Evolutionary conservation across 2,329 filamentous ascomycete species (phyloP).

Genomic region (Fusarium begoniae): DNA sequence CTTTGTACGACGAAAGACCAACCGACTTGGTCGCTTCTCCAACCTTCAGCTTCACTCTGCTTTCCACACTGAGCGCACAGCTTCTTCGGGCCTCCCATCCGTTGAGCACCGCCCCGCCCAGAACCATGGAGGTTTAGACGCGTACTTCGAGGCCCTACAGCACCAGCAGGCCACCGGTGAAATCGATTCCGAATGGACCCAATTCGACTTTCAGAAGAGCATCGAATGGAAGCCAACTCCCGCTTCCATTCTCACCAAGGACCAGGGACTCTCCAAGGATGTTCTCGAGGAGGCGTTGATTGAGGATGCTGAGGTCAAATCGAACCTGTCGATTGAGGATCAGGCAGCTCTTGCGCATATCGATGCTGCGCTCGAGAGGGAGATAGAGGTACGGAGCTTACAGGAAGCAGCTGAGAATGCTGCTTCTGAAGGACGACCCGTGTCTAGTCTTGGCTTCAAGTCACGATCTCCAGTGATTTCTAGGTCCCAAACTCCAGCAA

Average conservation of each 20-base stretch:
- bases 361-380: slow-evolving; percentile 83
- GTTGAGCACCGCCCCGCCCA: slow-evolving; percentile 64
- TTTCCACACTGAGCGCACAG: slow-evolving; percentile 70
- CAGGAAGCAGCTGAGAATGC: slow-evolving; percentile 57
- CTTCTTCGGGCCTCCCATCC: slow-evolving; percentile 54
- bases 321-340: slow-evolving; percentile 56
- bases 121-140: slow-evolving; percentile 77
- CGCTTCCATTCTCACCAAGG: slow-evolving; percentile 66
- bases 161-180: slow-evolving; percentile 72
- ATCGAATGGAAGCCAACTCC: slow-evolving; percentile 85
- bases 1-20: slow-evolving; percentile 67
- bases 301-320: slow-evolving; percentile 50
- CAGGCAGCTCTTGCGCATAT: slow-evolving; percentile 79
- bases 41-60: slow-evolving; percentile 77
- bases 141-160: slow-evolving; percentile 92
- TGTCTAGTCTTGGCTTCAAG: slow-evolving; percentile 53
- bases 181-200: slow-evolving; percentile 84
- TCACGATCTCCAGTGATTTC: slow-evolving; percentile 53
- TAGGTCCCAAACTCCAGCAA: slow-evolving; percentile 54
- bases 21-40: slow-evolving; percentile 62
- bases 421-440: slow-evolving; percentile 48
- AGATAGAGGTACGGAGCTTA: slow-evolving; percentile 68
- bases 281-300: slow-evolving; percentile 46
- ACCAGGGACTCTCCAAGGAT: slow-evolving; percentile 56
- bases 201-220: slow-evolving; percentile 87